Percentiles rank a stretch among this genome's conserved stretches.
Conservation (phyloP, 371 early-diverging fungal genomes). For the Haplosporangium sp. region DNA sequence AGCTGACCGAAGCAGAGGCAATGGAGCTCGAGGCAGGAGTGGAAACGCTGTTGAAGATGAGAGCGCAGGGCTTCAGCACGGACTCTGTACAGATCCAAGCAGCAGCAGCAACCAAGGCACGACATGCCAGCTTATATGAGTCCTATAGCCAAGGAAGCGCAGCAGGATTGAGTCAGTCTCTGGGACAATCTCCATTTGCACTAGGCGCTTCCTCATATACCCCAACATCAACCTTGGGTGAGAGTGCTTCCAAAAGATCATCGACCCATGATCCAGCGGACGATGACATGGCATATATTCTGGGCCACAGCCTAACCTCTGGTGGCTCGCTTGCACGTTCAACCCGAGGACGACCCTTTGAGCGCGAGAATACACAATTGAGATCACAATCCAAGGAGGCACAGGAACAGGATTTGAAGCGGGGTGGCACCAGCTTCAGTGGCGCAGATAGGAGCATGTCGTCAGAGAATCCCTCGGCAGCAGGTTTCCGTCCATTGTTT, state of each 20-base stretch:
- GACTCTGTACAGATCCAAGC: slow-evolving; percentile 2
- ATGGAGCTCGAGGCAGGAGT: slow-evolving; percentile 33
- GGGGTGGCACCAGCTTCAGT: not conserved
- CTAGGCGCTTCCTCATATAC: not conserved
- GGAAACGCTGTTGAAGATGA: slow-evolving; percentile 24
- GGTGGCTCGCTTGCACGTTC: slow-evolving; percentile 37
- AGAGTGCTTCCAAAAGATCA: slow-evolving; percentile 3
- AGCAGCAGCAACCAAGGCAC: slow-evolving; percentile 10
- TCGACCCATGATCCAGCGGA: slow-evolving; percentile 19
- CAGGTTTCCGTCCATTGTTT: slow-evolving; percentile 47
- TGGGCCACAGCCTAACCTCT: slow-evolving; percentile 47
- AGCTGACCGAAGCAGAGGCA: slow-evolving; percentile 20
- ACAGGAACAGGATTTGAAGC: slow-evolving; percentile 18
- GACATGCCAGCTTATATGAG: slow-evolving; percentile 23
- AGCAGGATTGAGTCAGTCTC: slow-evolving; percentile 3
- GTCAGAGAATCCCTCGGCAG: slow-evolving; percentile 13
- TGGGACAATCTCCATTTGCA: not conserved
- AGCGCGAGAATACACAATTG: slow-evolving; percentile 17
- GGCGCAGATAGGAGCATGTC: slow-evolving; percentile 11
- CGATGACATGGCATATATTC: slow-evolving; percentile 40
- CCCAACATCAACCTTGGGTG: slow-evolving; percentile 5
- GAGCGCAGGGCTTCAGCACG: slow-evolving; percentile 14
- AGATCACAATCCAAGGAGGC: slow-evolving; percentile 23
- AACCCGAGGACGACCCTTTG: slow-evolving; percentile 18
- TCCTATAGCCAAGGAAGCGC: slow-evolving; percentile 23